Evolutionary conservation across 2,329 filamentous ascomycete species (phyloP), one percentile per base, ranked within the genome.

Genomic region (Penicillium italicum): DNA sequence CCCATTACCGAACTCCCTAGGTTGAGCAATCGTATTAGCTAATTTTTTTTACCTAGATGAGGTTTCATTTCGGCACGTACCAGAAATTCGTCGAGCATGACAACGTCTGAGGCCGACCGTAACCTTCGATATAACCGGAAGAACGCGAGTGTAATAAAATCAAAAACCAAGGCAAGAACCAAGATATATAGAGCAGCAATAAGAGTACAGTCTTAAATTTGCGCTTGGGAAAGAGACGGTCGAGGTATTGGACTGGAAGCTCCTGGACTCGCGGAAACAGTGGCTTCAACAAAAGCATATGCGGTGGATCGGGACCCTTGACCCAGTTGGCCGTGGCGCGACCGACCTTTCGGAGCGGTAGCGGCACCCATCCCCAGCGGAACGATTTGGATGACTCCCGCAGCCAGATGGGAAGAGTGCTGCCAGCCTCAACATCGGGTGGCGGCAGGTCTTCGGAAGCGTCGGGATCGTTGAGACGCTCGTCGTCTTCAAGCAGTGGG

Each of bases 121-220:
- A 80, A 16, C 77, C 78, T 61, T 79, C 72, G 52, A 80, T 79
- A 58, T 76, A 73, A 7, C 76, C 78, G 1, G 76, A 73, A 18
- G 76, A 74, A 20, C 75, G 71, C 30, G 78, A 78, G 54, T 77
- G 72, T 28, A 75, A 63, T 40, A 80, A 63, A 42, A 80, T 69
- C 24, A 78, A 58, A 4, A 73, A 73, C 74, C 77, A 80, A 9
- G 76, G 73, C 49, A 79, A 53, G 44, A 80, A 77, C 78, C 78
- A 80, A 31, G 66, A 64, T 14, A 73, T 64, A 63, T 80, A 80
- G 14, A 79, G 65, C 22, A 74, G 62, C 12, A 75, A 54, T 44
- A 80, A 63, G 34, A 80, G 62, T 16, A 62, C 65, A 33, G 77
- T 66, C 59, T 78, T 78, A 24, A 80, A 76, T 58, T 73, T 74